Evolutionary conservation across 2,329 filamentous ascomycete species (phyloP).

Genomic region (Arthrobotrys sphaeroides): DNA sequence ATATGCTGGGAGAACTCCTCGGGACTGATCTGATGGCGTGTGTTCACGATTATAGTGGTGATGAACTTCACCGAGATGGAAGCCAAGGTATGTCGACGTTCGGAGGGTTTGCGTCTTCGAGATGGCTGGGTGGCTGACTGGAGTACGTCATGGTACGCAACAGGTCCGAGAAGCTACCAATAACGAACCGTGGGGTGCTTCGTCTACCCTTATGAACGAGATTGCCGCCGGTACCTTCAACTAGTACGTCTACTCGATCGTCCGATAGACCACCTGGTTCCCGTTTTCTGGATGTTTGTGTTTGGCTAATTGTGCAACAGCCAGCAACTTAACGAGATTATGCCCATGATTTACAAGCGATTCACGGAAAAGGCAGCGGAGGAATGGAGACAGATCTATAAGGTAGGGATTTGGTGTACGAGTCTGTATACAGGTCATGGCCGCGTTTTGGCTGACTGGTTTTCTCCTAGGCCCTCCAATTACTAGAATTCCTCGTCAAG

Average conservation of each 20-base stretch:
- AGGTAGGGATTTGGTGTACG: slow-evolving; percentile 70
- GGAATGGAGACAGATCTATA: slow-evolving; percentile 99
- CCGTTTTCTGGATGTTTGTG: slow-evolving; percentile 28
- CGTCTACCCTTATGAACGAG: slow-evolving; percentile 89
- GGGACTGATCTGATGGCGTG: slow-evolving; percentile 57
- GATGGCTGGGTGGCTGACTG: slow-evolving; percentile 14
- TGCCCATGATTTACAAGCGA: slow-evolving; percentile 99
- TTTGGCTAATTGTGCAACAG: slow-evolving; percentile 65
- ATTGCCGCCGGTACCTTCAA: slow-evolving; percentile 98
- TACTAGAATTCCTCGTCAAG: slow-evolving; percentile 97
- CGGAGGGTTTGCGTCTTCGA: background rate
- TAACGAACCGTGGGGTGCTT: slow-evolving; percentile 96
- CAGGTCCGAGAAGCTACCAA: slow-evolving; percentile 97
- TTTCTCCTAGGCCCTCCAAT: slow-evolving; percentile 74
- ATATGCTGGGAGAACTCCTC: slow-evolving; percentile 42
- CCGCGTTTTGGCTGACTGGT: slow-evolving; percentile 10
- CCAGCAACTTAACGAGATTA: slow-evolving; percentile 97
- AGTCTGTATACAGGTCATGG: too few relatives aligned
- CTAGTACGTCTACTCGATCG: slow-evolving; percentile 74
- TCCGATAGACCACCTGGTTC: slow-evolving; percentile 21
- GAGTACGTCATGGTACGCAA: slow-evolving; percentile 41
- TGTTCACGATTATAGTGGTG: slow-evolving; percentile 70
- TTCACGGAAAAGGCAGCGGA: slow-evolving; percentile 98
- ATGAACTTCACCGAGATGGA: slow-evolving; percentile 99
- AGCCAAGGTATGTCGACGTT: slow-evolving; percentile 66